Evolutionary conservation across 768 basidiomycete species (phyloP).

Genomic region (Strobilomyces dryophilus): DNA sequence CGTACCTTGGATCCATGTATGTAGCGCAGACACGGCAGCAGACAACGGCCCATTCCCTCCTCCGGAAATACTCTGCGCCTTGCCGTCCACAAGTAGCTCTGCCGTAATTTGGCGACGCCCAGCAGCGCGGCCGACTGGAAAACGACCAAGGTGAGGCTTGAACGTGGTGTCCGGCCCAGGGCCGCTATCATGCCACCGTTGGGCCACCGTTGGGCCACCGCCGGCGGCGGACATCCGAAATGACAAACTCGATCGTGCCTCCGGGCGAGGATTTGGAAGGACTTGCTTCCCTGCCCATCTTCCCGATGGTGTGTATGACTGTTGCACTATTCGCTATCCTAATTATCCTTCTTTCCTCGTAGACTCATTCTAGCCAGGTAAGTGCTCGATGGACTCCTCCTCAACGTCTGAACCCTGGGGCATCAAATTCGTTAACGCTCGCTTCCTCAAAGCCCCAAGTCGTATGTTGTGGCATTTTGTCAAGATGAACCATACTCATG

Average conservation of each 20-base stretch:
- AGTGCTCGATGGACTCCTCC: background rate
- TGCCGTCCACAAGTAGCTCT: conserved; percentile 64
- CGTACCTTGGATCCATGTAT: conserved; percentile 60
- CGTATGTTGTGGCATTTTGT: background rate
- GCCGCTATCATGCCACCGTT: too few species aligned
- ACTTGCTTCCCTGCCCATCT: too few species aligned
- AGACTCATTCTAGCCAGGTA: background rate
- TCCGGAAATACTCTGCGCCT: conserved; percentile 56
- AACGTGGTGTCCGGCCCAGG: too few species aligned
- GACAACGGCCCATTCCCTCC: conserved; percentile 94
- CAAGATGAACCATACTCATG: background rate
- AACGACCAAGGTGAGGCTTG: too few species aligned
- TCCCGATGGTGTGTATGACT: too few species aligned
- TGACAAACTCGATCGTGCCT: too few species aligned
- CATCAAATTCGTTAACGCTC: background rate
- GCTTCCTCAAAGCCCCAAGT: background rate
- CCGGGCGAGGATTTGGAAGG: too few species aligned
- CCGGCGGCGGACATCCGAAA: too few species aligned
- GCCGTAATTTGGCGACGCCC: conserved; percentile 54
- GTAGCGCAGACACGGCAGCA: conserved; percentile 75
- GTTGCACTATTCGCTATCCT: too few species aligned
- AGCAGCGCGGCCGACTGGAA: conserved; percentile 1
- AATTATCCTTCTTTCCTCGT: too few species aligned
- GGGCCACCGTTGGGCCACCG: too few species aligned
- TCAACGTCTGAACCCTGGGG: background rate